Conservation (phyloP, 768 basidiomycete species). For the Pleurotus ostreatus region DNA sequence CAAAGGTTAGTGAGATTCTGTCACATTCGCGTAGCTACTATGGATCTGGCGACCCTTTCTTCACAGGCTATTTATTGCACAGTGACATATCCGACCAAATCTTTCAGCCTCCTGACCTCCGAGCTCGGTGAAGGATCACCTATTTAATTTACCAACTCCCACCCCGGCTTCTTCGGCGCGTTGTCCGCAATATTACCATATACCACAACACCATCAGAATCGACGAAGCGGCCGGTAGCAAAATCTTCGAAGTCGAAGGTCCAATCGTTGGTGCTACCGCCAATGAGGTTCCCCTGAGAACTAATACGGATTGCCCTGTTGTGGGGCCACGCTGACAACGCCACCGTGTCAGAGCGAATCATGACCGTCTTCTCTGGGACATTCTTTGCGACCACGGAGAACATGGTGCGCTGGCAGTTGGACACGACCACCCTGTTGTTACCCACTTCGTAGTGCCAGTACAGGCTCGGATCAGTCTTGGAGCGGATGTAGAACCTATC, state of each 20-base stretch:
- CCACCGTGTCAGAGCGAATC: too few species aligned
- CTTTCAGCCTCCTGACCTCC: too few species aligned
- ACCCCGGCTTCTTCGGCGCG: not conserved
- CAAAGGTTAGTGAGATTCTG: too few species aligned
- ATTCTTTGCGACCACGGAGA: not conserved
- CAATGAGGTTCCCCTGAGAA: too few species aligned
- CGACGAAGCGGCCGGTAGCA: not conserved
- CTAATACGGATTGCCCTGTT: too few species aligned
- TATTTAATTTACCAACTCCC: not conserved
- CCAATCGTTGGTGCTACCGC: not conserved
- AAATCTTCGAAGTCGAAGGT: not conserved
- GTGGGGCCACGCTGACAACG: too few species aligned
- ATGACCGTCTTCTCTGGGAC: not conserved
- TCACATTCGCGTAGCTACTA: too few species aligned
- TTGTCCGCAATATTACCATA: not conserved
- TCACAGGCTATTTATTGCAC: too few species aligned
- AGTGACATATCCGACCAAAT: too few species aligned
- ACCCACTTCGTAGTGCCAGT: not conserved
- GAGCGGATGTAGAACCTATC: not conserved
- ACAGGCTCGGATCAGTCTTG: not conserved
- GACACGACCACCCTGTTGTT: not conserved
- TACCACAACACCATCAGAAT: not conserved
- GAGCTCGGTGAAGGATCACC: not conserved
- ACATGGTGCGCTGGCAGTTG: not conserved
- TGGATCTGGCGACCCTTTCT: too few species aligned